phyloP scores from a whole-genome alignment of 106 monocot genomes.

The Allium cepa region DNA sequence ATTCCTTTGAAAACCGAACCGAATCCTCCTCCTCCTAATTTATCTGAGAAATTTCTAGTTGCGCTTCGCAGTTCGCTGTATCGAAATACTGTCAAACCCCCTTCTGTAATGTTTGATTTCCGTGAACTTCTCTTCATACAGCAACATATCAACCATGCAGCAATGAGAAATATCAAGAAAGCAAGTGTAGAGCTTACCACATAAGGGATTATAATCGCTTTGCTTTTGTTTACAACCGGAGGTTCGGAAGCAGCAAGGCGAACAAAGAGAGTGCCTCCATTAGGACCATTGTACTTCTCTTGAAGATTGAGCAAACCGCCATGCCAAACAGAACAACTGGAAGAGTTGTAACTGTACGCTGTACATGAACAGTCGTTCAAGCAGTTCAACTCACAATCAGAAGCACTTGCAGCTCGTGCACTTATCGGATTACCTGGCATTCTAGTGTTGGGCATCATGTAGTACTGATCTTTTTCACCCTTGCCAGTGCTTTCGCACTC shows the following conservation, averaged over 20 bases:
- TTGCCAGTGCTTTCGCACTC: neutral
- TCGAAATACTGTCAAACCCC: neutral
- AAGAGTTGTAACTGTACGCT: slow-evolving; percentile 13
- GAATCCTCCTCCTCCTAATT: slow-evolving; percentile 19
- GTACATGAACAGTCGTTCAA: slow-evolving; percentile 21
- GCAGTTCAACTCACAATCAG: slow-evolving; percentile 6
- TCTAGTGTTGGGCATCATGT: neutral
- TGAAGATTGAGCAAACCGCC: slow-evolving; percentile 7
- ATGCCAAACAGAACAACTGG: slow-evolving; percentile 8
- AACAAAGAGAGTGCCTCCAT: neutral
- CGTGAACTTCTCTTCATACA: neutral
- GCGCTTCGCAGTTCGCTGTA: slow-evolving; percentile 5
- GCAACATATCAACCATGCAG: neutral
- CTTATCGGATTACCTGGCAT: slow-evolving; percentile 3
- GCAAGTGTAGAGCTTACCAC: slow-evolving; percentile 1
- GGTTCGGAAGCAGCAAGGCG: slow-evolving; percentile 14
- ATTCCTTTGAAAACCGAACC: slow-evolving; percentile 22
- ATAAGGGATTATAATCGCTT: neutral
- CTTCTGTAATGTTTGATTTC: neutral
- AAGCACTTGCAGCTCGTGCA: neutral
- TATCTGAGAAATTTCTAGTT: slow-evolving; percentile 12
- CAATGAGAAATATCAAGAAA: neutral
- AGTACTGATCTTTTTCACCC: slow-evolving; percentile 11
- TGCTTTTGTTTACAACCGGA: neutral
- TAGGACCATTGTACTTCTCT: neutral